Percentiles rank a stretch among this genome's conserved stretches.
phyloP scores from a whole-genome alignment of 2,329 filamentous ascomycete species.

The Paecilomyces formosus region DNA sequence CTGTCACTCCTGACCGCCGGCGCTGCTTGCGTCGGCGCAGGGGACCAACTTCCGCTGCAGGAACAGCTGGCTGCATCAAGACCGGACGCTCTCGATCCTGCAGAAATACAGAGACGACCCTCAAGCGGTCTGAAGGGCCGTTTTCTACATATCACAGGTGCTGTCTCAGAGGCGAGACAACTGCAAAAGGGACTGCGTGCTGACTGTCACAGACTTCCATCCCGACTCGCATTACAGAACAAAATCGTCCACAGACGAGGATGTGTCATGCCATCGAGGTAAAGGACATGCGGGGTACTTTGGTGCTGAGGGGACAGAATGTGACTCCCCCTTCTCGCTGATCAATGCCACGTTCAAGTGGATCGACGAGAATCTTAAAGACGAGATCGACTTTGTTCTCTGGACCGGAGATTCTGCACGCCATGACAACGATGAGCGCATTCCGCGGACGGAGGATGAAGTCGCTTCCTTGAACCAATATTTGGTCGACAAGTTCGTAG shows the following conservation, averaged over 20 bases:
- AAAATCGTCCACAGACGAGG: constrained; percentile 62
- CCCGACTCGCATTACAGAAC: constrained; percentile 81
- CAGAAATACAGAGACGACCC: background rate
- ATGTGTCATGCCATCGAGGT: constrained; percentile 70
- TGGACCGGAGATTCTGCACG: constrained; percentile 90
- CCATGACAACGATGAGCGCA: constrained; percentile 77
- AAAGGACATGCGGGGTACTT: constrained; percentile 70
- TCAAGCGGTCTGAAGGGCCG: constrained; percentile 51
- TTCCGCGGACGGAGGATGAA: constrained; percentile 67
- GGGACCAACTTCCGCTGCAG: background rate
- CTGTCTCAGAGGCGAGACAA: background rate
- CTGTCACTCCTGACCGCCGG: background rate
- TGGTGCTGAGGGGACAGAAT: constrained; percentile 79
- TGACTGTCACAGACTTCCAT: constrained; percentile 67
- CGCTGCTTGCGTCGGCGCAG: background rate
- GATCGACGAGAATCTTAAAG: constrained; percentile 70
- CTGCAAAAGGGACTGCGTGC: background rate
- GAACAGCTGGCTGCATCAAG: background rate
- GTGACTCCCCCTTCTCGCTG: constrained; percentile 74
- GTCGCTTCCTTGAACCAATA: constrained; percentile 71
- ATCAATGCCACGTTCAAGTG: constrained; percentile 85
- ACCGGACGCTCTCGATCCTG: background rate
- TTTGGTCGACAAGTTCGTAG: constrained; percentile 67
- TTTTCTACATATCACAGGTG: constrained; percentile 86
- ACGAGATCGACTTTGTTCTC: constrained; percentile 78